Evolutionary conservation across 1,284 basidiomycete species (phyloP).

Genomic region (Trichosporon sp.): DNA sequence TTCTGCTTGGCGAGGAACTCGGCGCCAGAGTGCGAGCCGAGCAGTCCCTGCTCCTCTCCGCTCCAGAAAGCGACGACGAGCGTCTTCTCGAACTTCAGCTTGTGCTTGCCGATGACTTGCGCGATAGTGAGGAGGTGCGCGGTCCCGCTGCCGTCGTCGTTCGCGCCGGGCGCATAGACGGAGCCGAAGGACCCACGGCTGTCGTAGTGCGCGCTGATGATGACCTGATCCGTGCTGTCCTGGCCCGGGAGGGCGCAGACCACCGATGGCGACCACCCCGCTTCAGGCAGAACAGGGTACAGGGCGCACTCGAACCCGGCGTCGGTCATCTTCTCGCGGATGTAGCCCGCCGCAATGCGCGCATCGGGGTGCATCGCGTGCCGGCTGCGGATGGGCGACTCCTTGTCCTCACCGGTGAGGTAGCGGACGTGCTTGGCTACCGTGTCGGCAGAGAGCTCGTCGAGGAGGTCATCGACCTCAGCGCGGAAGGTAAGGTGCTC

Average conservation of each 20-base stretch:
- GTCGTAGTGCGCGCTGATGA: slow-evolving; percentile 78
- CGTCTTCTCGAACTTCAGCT: slow-evolving; percentile 51
- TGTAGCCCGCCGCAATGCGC: slow-evolving; percentile 55
- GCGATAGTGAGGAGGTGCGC: slow-evolving; percentile 70
- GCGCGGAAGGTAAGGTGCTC: slow-evolving; percentile 26
- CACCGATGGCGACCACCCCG: slow-evolving; percentile 74
- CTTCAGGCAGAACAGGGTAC: slow-evolving; percentile 17
- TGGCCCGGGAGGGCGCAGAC: slow-evolving; percentile 55
- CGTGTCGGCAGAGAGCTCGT: slow-evolving; percentile 39
- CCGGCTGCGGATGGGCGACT: slow-evolving; percentile 57
- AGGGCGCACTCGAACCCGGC: not conserved
- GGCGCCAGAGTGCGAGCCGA: slow-evolving; percentile 49
- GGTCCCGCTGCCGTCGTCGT: slow-evolving; percentile 64
- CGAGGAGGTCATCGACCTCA: slow-evolving; percentile 14
- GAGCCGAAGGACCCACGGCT: slow-evolving; percentile 77
- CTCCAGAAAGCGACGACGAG: slow-evolving; percentile 49
- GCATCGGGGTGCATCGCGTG: slow-evolving; percentile 72
- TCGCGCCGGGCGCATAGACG: slow-evolving; percentile 63
- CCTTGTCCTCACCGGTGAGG: slow-evolving; percentile 70
- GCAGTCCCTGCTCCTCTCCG: slow-evolving; percentile 52
- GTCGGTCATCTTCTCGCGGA: not conserved
- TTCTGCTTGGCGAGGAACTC: slow-evolving; percentile 40
- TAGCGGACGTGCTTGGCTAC: slow-evolving; percentile 67
- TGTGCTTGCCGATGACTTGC: slow-evolving; percentile 58
- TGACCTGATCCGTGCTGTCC: slow-evolving; percentile 51